Evolutionary conservation across 352 stramenopile genomes (phyloP).

Genomic region (Globisporangium heterothallicum): DNA sequence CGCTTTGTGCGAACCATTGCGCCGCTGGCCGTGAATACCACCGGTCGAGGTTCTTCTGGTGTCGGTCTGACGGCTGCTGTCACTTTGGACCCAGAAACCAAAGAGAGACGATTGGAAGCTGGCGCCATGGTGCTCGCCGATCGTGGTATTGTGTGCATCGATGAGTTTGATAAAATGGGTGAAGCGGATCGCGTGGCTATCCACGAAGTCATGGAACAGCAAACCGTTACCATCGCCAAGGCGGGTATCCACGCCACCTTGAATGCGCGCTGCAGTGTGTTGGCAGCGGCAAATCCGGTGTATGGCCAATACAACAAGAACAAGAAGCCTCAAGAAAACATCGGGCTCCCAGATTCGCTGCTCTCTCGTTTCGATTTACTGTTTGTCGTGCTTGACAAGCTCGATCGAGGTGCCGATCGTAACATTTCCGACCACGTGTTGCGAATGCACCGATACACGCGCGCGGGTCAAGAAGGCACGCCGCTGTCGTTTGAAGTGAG

Average conservation of each 20-base stretch:
- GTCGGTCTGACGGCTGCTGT: slow-evolving; percentile 98
- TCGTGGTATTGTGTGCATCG: slow-evolving; percentile 98
- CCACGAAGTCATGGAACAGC: slow-evolving; percentile 99
- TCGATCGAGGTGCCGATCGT: slow-evolving; percentile 92
- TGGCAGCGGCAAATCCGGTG: slow-evolving; percentile 98
- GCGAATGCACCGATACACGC: slow-evolving; percentile 93
- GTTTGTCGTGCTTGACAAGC: slow-evolving; percentile 99
- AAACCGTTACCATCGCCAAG: slow-evolving; percentile 99
- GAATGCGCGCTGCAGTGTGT: slow-evolving; percentile 97
- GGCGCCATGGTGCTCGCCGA: slow-evolving; percentile 99
- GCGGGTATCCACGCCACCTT: slow-evolving; percentile 98
- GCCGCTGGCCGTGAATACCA: slow-evolving; percentile 90
- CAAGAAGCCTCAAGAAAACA: slow-evolving; percentile 97
- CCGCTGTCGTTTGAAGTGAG: slow-evolving; percentile 87
- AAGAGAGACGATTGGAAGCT: slow-evolving; percentile 93
- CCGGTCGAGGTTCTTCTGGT: slow-evolving; percentile 72
- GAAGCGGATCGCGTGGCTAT: slow-evolving; percentile 98
- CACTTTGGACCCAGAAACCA: slow-evolving; percentile 94
- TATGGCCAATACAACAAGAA: slow-evolving; percentile 99
- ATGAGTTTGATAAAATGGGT: slow-evolving; percentile 99
- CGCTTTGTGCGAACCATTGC: slow-evolving; percentile 95
- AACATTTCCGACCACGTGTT: slow-evolving; percentile 98
- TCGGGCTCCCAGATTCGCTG: slow-evolving; percentile 98
- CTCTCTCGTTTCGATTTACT: slow-evolving; percentile 99
- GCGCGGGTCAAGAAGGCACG: slow-evolving; percentile 78